Conservation (phyloP, 192 early-diverging fungal genomes). For the Geranomyces variabilis region DNA sequence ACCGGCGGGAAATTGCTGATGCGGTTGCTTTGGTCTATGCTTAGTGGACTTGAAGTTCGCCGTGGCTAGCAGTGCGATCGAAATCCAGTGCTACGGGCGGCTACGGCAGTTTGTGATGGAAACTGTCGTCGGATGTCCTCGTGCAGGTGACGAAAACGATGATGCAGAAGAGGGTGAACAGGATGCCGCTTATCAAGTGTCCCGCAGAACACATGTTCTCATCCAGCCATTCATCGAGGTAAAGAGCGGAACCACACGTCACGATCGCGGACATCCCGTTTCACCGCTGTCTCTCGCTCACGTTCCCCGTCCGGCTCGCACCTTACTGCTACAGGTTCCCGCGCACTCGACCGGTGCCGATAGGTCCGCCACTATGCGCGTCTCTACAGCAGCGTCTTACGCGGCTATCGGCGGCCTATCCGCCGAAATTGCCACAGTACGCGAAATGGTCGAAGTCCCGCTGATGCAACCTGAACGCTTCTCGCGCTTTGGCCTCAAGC, state of each 20-base stretch:
- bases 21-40: neutral
- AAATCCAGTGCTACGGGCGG: constrained; percentile 62
- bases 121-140: neutral
- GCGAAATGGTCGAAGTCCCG: constrained; percentile 84
- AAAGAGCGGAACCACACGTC: constrained; percentile 14
- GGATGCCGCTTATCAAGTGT: constrained; percentile 33
- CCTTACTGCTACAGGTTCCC: no score
- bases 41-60: constrained; percentile 67
- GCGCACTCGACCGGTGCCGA: no score
- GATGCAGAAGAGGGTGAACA: constrained; percentile 9
- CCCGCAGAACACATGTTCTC: constrained; percentile 40
- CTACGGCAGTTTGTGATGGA: constrained; percentile 42
- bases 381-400: constrained; percentile 47
- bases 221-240: constrained; percentile 35
- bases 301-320: no score
- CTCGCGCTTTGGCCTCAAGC: constrained; percentile 72
- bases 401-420: constrained; percentile 80
- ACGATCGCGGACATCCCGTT: neutral
- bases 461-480: constrained; percentile 76
- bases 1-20: neutral
- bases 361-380: no score
- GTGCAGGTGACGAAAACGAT: neutral
- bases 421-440: constrained; percentile 70
- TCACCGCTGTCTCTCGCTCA: no score
- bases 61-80: constrained; percentile 47